Evolutionary conservation across 163 green algal genomes (phyloP), one percentile per base, ranked within the genome.

Genomic region (Chlamydomonas reinhardtii): DNA sequence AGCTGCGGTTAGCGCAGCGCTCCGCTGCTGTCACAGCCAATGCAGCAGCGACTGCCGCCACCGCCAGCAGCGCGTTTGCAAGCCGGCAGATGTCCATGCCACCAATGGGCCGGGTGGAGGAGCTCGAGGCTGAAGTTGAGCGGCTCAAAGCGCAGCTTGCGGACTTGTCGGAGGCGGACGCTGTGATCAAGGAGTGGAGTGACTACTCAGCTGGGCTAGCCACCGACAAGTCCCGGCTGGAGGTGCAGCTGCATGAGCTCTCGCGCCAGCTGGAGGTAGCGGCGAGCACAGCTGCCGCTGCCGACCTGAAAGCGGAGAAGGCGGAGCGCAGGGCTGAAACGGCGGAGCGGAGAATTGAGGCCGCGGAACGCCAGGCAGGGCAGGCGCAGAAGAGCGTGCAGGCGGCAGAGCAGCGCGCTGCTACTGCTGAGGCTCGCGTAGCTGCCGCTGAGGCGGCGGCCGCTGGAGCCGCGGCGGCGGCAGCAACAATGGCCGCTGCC

Each of bases 101-200:
- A 14, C 48, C 48, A 56, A 22, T 56, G 48, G 48, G 48, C 14
- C 48, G 48, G 11, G 48, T 56, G 48, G 48, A 56, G 48, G 48
- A 56, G 48, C 62, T 81, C 6, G 27, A 65, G 27, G 37, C 81
- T 3, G 35, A 80, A 37, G 37, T 86, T 15, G 39, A 59, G 29
- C 29, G 59, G 24, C 72, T 86, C 17, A 61, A 80, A 31, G 81
- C 70, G 29, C 70, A 80, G 70, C 32, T 86, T 12, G 71, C 81
- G 2, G 81, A 86, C 56, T 70, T 86, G n/a, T 66, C 70, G 6
- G 81, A 86, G 29, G 81, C 81, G 2, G 81, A 86, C 29, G 20
- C 34, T 3, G 52, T 86, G 37, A 86, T 86, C 56, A 73, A 74
- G 37, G 81, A 86, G 59, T 86, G 81, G 81, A 81, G 71, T 1